phyloP scores from a whole-genome alignment of 352 stramenopile genomes.

The Phytophthora agathidicida region DNA sequence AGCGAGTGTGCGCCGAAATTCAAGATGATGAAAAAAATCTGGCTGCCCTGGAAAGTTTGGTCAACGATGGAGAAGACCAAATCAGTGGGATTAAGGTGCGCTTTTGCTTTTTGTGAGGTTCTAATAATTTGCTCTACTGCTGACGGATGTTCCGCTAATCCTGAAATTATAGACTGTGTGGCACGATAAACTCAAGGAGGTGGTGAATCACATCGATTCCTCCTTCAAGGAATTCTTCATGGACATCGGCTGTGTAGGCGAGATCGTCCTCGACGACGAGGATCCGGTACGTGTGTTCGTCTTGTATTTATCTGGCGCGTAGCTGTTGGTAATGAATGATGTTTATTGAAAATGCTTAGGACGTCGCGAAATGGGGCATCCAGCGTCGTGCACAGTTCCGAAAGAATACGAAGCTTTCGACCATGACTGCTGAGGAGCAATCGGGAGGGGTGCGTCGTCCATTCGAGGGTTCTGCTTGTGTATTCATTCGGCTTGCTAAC shows the following conservation, averaged over 20 bases:
- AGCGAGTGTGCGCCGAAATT: constrained; percentile 73
- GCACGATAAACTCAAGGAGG: constrained; percentile 66
- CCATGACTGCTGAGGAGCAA: constrained; percentile 88
- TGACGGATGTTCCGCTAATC: too few species aligned
- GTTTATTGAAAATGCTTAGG: constrained; percentile 36
- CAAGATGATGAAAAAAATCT: constrained; percentile 62
- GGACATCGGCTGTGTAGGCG: constrained; percentile 87
- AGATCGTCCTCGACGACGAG: constrained; percentile 81
- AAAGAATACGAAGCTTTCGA: constrained; percentile 82
- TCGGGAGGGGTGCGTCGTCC: constrained; percentile 75
- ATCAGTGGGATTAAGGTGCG: constrained; percentile 80
- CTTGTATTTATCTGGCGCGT: background rate
- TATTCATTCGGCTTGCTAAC: constrained; percentile 7
- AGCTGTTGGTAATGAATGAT: background rate
- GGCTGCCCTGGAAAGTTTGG: constrained; percentile 62
- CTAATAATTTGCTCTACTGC: too few species aligned
- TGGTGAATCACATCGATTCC: constrained; percentile 80
- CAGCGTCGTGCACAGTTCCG: constrained; percentile 86
- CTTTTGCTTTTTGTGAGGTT: too few species aligned
- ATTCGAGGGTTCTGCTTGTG: background rate
- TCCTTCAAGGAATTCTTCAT: constrained; percentile 88
- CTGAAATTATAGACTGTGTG: too few species aligned
- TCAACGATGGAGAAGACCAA: constrained; percentile 64
- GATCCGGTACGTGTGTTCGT: constrained; percentile 52
- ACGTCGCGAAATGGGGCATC: constrained; percentile 90